Evolutionary conservation across 2,329 filamentous ascomycete species (phyloP).

Genomic region (Cladosporium sp.): DNA sequence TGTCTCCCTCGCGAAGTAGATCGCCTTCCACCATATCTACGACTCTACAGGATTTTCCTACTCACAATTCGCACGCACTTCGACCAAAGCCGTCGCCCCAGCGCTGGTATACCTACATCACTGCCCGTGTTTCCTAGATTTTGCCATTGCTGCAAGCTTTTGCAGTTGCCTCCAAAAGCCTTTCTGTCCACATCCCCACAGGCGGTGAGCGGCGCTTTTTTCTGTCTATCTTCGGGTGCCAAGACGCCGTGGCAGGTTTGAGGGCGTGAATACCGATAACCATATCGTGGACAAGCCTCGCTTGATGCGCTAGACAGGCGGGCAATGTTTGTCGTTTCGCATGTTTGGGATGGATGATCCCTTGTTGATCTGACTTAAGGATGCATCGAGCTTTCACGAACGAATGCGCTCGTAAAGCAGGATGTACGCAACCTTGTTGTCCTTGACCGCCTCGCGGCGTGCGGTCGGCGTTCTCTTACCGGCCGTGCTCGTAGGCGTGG

Average conservation of each 20-base stretch:
- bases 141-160: neutral
- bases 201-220: slow-evolving; percentile 3
- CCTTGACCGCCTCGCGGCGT: slow-evolving; percentile 56
- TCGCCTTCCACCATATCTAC: slow-evolving; percentile 6
- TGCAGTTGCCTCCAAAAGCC: neutral
- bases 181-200: slow-evolving; percentile 5
- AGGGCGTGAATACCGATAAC: neutral
- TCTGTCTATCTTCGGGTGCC: neutral
- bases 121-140: neutral
- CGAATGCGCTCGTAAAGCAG: slow-evolving; percentile 82
- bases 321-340: neutral
- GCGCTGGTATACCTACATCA: neutral
- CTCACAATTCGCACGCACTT: neutral
- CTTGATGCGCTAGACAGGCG: neutral
- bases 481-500: slow-evolving; percentile 47
- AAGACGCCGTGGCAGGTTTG: neutral
- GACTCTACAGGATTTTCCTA: neutral
- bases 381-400: slow-evolving; percentile 13
- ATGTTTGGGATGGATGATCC: neutral
- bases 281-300: neutral
- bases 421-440: slow-evolving; percentile 96
- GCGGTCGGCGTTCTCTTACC: slow-evolving; percentile 52
- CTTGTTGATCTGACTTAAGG: neutral
- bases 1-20: neutral
- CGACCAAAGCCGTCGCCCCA: neutral